Conservation (phyloP, 2,329 filamentous ascomycete genomes). For the Trichoderma sp. region DNA sequence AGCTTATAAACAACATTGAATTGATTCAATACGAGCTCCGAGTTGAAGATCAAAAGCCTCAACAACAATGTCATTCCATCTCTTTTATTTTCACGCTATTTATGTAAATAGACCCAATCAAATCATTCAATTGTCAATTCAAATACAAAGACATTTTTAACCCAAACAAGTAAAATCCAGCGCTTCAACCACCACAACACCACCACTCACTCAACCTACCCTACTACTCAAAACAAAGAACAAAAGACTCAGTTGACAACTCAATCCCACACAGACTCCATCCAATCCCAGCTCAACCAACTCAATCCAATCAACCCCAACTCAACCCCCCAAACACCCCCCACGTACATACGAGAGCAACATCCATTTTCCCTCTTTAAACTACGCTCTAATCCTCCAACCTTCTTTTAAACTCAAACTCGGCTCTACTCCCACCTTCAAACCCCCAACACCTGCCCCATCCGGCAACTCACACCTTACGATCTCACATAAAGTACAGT, state of each 20-base stretch:
- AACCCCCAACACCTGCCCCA: neutral
- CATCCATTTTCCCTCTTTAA: no score
- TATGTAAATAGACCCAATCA: no score
- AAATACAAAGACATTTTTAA: neutral
- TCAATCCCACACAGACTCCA: neutral
- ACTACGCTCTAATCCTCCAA: neutral
- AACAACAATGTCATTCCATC: no score
- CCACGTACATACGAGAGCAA: neutral
- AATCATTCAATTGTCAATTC: neutral
- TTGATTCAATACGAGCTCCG: neutral
- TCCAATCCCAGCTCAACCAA: neutral
- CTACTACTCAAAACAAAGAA: neutral
- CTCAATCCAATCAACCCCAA: neutral
- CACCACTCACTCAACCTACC: neutral
- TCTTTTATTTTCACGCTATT: no score
- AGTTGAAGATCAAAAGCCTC: no score
- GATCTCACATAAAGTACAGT: neutral
- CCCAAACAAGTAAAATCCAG: neutral
- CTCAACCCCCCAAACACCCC: neutral
- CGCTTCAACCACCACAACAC: neutral
- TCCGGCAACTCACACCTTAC: neutral
- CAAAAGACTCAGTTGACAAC: neutral
- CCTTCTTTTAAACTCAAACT: neutral
- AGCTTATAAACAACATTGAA: neutral
- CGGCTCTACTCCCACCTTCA: constrained; percentile 6